Evolutionary conservation across 148 eudicot genomes (phyloP).

Genomic region (Limonium bicolor): DNA sequence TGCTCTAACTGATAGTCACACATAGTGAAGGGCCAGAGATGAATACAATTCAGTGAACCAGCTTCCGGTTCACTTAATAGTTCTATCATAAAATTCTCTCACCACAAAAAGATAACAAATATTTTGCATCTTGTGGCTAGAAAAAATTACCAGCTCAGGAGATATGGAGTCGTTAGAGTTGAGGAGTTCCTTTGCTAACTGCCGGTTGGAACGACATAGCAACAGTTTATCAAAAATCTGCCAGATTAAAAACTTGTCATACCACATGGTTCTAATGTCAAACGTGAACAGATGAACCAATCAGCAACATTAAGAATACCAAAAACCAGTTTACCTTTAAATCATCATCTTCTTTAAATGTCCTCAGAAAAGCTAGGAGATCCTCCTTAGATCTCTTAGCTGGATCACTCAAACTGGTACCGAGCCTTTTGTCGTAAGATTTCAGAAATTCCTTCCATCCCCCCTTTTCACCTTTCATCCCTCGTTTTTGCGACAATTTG

Average conservation of each 20-base stretch:
- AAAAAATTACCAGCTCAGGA: slow-evolving; percentile 73
- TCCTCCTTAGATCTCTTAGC: slow-evolving; percentile 32
- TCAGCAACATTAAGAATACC: background rate
- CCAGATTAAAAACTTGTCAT: slow-evolving; percentile 3
- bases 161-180: slow-evolving; percentile 27
- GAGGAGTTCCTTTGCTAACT: slow-evolving; percentile 21
- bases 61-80: too few species aligned
- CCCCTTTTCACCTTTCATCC: slow-evolving; percentile 68
- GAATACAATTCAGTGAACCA: too few species aligned
- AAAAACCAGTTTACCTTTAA: slow-evolving; percentile 25
- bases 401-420: slow-evolving; percentile 78
- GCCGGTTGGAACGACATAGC: slow-evolving; percentile 25
- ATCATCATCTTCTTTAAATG: slow-evolving; percentile 49
- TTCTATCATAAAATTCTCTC: too few species aligned
- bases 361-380: slow-evolving; percentile 48
- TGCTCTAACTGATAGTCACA: too few species aligned
- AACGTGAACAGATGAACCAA: slow-evolving; percentile 2
- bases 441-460: slow-evolving; percentile 74
- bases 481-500: slow-evolving; percentile 55
- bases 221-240: slow-evolving; percentile 48
- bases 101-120: too few species aligned
- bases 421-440: slow-evolving; percentile 45
- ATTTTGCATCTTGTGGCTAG: too few species aligned
- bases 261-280: background rate
- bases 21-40: too few species aligned